Base-by-base conservation (phyloP, 371 early-diverging fungal species). In the Apophysomyces elegans region DNA sequence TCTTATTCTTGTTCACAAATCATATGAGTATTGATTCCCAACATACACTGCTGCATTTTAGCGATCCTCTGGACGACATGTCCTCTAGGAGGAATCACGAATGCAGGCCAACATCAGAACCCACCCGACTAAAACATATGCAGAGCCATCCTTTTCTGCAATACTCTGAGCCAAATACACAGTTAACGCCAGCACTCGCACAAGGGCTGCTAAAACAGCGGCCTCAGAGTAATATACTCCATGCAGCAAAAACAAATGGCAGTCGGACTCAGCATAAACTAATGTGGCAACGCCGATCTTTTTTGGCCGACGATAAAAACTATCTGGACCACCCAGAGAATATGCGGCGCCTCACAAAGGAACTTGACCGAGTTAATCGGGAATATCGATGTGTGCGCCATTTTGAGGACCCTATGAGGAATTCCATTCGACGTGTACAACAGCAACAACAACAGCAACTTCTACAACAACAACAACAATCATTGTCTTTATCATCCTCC, bases 191-290 rank as follows among this genome's bases (percentile, higher is more conserved):
- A 16, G 13, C 26, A n/a, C 13, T 36, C 39, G 63, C 56, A 16
- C 63, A 63, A 14, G 63, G 21, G 21, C 21, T 26, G 7, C 2
- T 50, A 11, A 50, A 21, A 21, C 16, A 50, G 21, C 54, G 54
- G 4, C 54, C 54, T n/a, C 18, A 50, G 21, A 50, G 54, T 50
- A 50, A 50, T 50, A 50, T 50, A 21, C 16, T 47, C 36, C 36
- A 37, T 16, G 46, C 50, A 35, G 26, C 62, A 26, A 45, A 45
- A 62, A n/a, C 46, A 35, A 36, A 37, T 46, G 39, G 43, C 32
- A 77, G 69, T 69, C 77, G 86, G 14, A 84, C 85, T 26, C 86
- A 86, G 59, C 79, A 84, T 36, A 86, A 86, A 61, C 61, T 84
- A 5, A 56, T 83, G 67, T 63, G 84, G 26, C 84, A 84, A 64